Evolutionary conservation across 495 filamentous ascomycete species (phyloP).

Genomic region (Aspergillus ellipticus): DNA sequence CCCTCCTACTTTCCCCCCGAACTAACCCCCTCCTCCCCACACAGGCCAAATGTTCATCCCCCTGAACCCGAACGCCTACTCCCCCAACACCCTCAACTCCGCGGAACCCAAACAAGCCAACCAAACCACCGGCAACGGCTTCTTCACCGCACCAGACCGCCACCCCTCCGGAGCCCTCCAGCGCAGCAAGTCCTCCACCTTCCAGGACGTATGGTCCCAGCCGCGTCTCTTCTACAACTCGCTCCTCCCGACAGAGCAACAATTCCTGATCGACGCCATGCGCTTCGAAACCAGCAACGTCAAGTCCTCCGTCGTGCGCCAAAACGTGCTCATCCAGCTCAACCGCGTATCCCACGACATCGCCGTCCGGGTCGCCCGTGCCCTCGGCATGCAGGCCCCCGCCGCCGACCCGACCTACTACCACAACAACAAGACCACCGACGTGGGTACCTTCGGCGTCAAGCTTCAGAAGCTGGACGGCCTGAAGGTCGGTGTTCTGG

Average conservation of each 20-base stretch:
- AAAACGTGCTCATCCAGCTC: constrained; percentile 64
- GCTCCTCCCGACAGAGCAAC: constrained; percentile 63
- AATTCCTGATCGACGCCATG: constrained; percentile 74
- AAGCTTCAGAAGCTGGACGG: constrained; percentile 58
- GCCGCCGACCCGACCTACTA: constrained; percentile 61
- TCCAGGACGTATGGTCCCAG: constrained; percentile 74
- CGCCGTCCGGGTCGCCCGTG: constrained; percentile 60
- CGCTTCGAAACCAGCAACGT: constrained; percentile 69
- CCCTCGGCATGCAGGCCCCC: constrained; percentile 56
- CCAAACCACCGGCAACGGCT: constrained; percentile 64
- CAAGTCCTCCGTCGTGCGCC: constrained; percentile 46
- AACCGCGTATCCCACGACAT: constrained; percentile 70
- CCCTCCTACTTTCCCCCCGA: constrained; percentile 8
- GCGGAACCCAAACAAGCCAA: constrained; percentile 67
- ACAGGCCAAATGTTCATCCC: constrained; percentile 45
- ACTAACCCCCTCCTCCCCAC: neutral
- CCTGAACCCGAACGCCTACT: constrained; percentile 52
- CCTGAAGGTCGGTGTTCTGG: constrained; percentile 65
- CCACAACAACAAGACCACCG: constrained; percentile 63
- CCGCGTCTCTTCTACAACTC: constrained; percentile 77
- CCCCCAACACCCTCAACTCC: constrained; percentile 63
- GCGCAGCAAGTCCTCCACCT: constrained; percentile 59
- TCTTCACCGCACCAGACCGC: constrained; percentile 67
- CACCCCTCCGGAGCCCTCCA: constrained; percentile 50
- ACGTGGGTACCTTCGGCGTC: constrained; percentile 57